Evolutionary conservation across 108 stramenopile species (phyloP).

Genomic region (Cyclotella baltica): DNA sequence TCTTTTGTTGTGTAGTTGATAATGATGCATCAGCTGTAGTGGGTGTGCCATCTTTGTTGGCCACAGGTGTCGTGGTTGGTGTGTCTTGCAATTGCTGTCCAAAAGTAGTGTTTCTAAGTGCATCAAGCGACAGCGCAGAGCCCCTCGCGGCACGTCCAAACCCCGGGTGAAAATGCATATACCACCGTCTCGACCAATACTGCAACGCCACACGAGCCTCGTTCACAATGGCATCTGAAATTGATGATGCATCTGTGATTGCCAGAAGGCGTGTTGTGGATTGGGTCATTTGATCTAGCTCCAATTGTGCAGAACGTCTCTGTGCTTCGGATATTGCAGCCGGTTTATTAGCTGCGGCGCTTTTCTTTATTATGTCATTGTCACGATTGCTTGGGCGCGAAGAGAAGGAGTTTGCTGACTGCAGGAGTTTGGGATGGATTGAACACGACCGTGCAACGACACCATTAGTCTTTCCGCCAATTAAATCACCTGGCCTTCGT

Average conservation of each 20-base stretch:
- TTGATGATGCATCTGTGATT: conserved; percentile 1
- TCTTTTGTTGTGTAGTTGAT: conserved; percentile 14
- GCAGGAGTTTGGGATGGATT: too few species aligned
- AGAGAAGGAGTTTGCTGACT: too few species aligned
- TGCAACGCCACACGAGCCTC: conserved; percentile 39
- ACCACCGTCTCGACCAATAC: conserved; percentile 53
- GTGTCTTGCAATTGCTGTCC: neutral
- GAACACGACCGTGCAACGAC: too few species aligned
- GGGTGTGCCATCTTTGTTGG: too few species aligned
- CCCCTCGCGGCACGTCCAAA: conserved; percentile 56
- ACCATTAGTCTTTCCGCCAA: too few species aligned
- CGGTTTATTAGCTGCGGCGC: neutral
- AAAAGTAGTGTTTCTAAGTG: conserved; percentile 12
- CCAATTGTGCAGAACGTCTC: conserved; percentile 41
- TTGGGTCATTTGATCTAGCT: conserved; percentile 46
- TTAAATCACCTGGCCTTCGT: too few species aligned
- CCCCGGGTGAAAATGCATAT: conserved; percentile 56
- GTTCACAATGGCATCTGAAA: conserved; percentile 44
- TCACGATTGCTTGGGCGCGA: too few species aligned
- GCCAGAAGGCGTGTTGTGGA: conserved; percentile 51
- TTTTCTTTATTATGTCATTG: too few species aligned
- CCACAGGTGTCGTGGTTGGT: too few species aligned
- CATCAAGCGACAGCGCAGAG: conserved; percentile 34
- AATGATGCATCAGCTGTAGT: neutral
- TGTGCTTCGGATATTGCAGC: conserved; percentile 44